A percentile compares a stretch with the other conserved stretches of the same genome.
phyloP scores from a whole-genome alignment of 192 early-diverging fungal species.

The Phlyctochytrium bullatum region DNA sequence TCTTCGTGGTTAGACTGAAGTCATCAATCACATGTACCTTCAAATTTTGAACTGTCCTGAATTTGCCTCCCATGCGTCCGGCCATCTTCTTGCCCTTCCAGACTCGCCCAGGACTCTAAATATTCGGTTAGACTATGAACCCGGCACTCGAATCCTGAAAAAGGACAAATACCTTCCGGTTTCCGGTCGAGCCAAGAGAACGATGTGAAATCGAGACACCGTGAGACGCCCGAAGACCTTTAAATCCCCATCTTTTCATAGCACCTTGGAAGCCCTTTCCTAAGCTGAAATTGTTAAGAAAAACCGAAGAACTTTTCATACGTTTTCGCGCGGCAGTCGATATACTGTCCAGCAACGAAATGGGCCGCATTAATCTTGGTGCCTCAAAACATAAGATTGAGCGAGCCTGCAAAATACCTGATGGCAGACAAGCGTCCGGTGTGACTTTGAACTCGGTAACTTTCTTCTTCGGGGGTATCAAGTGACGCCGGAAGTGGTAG shows the following conservation, averaged over 20 bases:
- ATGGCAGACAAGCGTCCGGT: slow-evolving; percentile 78
- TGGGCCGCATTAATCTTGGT: slow-evolving; percentile 72
- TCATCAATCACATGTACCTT: slow-evolving; percentile 47
- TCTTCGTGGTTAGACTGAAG: slow-evolving; percentile 5
- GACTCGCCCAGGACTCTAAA: slow-evolving; percentile 77
- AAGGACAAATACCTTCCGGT: slow-evolving; percentile 54
- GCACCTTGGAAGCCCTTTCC: slow-evolving; percentile 96
- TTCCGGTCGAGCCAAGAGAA: slow-evolving; percentile 84
- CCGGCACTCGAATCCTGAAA: neutral
- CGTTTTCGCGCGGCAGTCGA: slow-evolving; percentile 85
- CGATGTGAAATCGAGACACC: slow-evolving; percentile 90
- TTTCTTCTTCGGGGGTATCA: slow-evolving; percentile 74
- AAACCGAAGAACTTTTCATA: slow-evolving; percentile 38
- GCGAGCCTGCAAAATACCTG: slow-evolving; percentile 38
- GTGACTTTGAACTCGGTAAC: slow-evolving; percentile 82
- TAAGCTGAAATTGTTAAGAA: slow-evolving; percentile 45
- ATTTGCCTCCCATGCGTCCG: slow-evolving; percentile 89
- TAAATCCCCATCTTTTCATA: slow-evolving; percentile 96
- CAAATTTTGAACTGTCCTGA: slow-evolving; percentile 73
- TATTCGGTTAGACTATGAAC: neutral
- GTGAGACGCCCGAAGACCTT: slow-evolving; percentile 89
- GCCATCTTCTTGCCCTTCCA: slow-evolving; percentile 99
- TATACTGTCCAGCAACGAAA: slow-evolving; percentile 93
- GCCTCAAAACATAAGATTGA: slow-evolving; percentile 12
- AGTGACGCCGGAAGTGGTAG: slow-evolving; percentile 71